Percentiles rank a stretch among this genome's conserved stretches.
phyloP scores from a whole-genome alignment of 352 stramenopile species.

The Globisporangium recalcitrans region DNA sequence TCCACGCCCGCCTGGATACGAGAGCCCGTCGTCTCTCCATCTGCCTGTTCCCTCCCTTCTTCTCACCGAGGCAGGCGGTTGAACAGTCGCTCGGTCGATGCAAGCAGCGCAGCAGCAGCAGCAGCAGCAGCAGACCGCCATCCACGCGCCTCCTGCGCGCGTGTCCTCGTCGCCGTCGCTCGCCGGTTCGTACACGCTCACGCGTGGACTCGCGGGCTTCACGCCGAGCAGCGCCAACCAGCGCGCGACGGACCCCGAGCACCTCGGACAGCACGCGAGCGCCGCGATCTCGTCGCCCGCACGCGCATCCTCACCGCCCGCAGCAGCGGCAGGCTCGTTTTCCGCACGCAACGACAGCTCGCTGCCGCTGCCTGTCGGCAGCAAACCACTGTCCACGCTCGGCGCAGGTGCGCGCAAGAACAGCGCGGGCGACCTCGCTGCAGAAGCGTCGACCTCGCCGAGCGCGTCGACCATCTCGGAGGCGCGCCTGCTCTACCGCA shows the following conservation, averaged over 20 bases:
- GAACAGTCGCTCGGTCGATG: slow-evolving; percentile 5
- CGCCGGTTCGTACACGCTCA: slow-evolving; percentile 5
- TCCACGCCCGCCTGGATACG: too few relatives aligned
- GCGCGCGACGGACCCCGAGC: slow-evolving; percentile 15
- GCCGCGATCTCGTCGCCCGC: slow-evolving; percentile 29
- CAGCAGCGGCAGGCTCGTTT: slow-evolving; percentile 6
- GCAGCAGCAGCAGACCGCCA: background rate
- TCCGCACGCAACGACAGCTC: slow-evolving; percentile 8
- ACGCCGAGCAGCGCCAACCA: slow-evolving; percentile 7
- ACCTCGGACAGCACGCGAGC: slow-evolving; percentile 9
- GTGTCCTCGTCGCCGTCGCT: slow-evolving; percentile 19
- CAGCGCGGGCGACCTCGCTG: slow-evolving; percentile 62
- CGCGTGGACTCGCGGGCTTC: slow-evolving; percentile 20
- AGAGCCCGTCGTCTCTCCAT: too few relatives aligned
- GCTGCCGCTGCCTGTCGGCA: background rate
- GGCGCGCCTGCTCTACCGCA: slow-evolving; percentile 66
- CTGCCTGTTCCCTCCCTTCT: background rate
- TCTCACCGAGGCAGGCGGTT: background rate
- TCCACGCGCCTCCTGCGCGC: slow-evolving; percentile 7
- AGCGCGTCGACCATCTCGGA: slow-evolving; percentile 51
- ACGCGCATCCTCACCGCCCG: background rate
- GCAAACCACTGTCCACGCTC: background rate
- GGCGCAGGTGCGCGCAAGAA: slow-evolving; percentile 31
- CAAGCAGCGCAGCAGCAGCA: slow-evolving; percentile 2
- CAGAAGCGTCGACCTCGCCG: slow-evolving; percentile 40